Evolutionary conservation across 148 eudicot genomes (phyloP).

Genomic region (Pharnaceum exiguum): DNA sequence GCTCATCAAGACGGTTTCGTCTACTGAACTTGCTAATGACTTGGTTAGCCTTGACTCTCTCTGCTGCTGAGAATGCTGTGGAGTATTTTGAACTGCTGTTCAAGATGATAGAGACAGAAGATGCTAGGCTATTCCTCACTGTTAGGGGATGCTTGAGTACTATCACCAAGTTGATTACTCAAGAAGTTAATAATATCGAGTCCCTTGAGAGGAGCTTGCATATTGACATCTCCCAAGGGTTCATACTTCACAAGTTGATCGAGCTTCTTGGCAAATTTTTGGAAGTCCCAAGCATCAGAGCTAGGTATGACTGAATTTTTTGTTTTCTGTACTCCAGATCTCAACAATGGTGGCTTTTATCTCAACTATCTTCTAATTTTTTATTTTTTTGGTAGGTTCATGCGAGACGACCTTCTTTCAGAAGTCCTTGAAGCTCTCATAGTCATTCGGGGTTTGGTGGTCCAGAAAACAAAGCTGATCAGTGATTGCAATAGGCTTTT

Average conservation of each 20-base stretch:
- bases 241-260: conserved; percentile 95
- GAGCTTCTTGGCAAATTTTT: conserved; percentile 98
- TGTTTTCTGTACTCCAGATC: background rate
- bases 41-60: conserved; percentile 87
- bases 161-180: conserved; percentile 76
- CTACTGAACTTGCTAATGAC: conserved; percentile 83
- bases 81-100: conserved; percentile 94
- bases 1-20: conserved; percentile 75
- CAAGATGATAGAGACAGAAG: conserved; percentile 94
- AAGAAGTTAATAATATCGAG: conserved; percentile 82
- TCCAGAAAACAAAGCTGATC: conserved; percentile 95
- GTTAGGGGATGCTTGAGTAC: conserved; percentile 79
- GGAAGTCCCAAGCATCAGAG: conserved; percentile 93
- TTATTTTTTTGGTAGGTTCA: conserved; percentile 53
- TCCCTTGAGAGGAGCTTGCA: conserved; percentile 93
- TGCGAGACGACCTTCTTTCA: conserved; percentile 82
- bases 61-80: conserved; percentile 94
- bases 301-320: conserved; percentile 48
- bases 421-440: conserved; percentile 95
- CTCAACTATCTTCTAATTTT: conserved; percentile 3
- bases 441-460: conserved; percentile 89
- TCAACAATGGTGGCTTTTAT: conserved; percentile 5
- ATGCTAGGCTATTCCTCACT: conserved; percentile 96
- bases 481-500: conserved; percentile 88
- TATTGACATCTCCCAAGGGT: conserved; percentile 96